These are phyloP conservation scores for Boletus smithii DNA, from an alignment of 1,284 basidiomycete species.

Conservation along the genomic window DNA sequence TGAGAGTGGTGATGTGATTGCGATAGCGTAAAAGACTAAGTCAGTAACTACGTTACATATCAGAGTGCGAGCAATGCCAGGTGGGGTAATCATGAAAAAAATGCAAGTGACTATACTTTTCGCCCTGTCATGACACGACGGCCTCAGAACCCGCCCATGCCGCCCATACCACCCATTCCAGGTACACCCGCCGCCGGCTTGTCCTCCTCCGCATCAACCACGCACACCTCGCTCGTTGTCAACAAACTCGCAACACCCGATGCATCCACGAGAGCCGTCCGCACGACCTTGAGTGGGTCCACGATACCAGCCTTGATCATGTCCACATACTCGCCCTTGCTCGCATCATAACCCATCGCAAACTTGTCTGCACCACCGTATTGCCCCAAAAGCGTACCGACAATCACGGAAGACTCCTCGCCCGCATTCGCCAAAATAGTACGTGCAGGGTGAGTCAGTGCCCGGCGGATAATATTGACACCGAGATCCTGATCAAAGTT, in stretches of 20 bases:
- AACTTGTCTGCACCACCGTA: slow-evolving; percentile 71
- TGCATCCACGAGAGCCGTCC: slow-evolving; percentile 89
- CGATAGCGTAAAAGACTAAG: slow-evolving; percentile 14
- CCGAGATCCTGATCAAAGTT: slow-evolving; percentile 99
- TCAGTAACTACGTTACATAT: slow-evolving; percentile 12
- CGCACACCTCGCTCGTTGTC: slow-evolving; percentile 90
- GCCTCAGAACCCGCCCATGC: slow-evolving; percentile 47
- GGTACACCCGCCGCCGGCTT: slow-evolving; percentile 49
- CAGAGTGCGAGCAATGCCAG: slow-evolving; percentile 12
- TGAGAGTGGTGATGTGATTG: slow-evolving; percentile 30
- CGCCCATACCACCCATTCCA: slow-evolving; percentile 62
- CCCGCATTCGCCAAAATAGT: slow-evolving; percentile 95
- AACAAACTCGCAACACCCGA: slow-evolving; percentile 85
- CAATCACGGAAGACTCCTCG: slow-evolving; percentile 91
- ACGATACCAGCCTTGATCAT: slow-evolving; percentile 95
- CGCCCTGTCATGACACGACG: slow-evolving; percentile 1
- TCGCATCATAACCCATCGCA: slow-evolving; percentile 88
- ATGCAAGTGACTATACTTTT: slow-evolving; percentile 10
- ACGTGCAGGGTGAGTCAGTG: slow-evolving; percentile 80
- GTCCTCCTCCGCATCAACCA: slow-evolving; percentile 90
- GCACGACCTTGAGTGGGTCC: slow-evolving; percentile 90
- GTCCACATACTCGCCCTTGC: slow-evolving; percentile 89
- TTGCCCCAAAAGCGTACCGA: slow-evolving; percentile 77
- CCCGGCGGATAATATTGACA: slow-evolving; percentile 89
- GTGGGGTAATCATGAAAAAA: slow-evolving; percentile 11